Percentiles rank a stretch among this genome's conserved stretches.
These are phyloP conservation scores for Amphibolis antarctica DNA, from an alignment of 106 monocot species.

Conservation along the genomic window DNA sequence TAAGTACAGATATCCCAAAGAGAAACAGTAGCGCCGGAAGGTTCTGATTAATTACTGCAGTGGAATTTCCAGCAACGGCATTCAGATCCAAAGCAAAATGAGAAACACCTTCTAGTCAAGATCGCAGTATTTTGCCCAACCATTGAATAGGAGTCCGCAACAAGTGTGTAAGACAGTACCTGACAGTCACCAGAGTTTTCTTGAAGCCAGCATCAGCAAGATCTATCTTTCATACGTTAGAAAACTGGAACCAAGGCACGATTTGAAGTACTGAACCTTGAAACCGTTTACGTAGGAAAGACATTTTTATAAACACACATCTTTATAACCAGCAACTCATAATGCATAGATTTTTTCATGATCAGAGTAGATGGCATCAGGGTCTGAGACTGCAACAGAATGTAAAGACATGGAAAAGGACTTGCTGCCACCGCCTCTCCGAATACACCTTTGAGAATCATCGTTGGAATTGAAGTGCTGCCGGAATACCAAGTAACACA, in stretches of 20 bases:
- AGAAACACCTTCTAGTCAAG: no score
- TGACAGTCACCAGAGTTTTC: no score
- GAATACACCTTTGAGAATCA: constrained; percentile 71
- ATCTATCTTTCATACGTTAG: background rate
- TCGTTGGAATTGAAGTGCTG: constrained; percentile 59
- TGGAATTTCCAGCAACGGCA: no score
- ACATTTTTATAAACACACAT: background rate
- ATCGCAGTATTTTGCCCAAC: no score
- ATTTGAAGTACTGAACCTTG: background rate
- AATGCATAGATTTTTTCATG: constrained; percentile 66
- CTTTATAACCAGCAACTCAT: background rate
- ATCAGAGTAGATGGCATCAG: constrained; percentile 52
- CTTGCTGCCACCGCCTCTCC: constrained; percentile 62
- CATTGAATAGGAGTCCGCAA: no score
- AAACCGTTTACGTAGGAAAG: background rate
- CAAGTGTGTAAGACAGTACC: no score
- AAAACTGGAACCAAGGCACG: background rate
- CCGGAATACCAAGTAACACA: constrained; percentile 59
- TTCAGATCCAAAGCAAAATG: no score
- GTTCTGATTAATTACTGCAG: no score
- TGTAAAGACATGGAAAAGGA: constrained; percentile 80
- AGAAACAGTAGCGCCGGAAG: no score
- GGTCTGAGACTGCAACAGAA: constrained; percentile 47
- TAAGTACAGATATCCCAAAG: no score
- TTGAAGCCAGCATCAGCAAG: background rate